These are phyloP conservation scores for Didymella keratinophila DNA, from an alignment of 2,329 filamentous ascomycete genomes.

Conservation along the genomic window DNA sequence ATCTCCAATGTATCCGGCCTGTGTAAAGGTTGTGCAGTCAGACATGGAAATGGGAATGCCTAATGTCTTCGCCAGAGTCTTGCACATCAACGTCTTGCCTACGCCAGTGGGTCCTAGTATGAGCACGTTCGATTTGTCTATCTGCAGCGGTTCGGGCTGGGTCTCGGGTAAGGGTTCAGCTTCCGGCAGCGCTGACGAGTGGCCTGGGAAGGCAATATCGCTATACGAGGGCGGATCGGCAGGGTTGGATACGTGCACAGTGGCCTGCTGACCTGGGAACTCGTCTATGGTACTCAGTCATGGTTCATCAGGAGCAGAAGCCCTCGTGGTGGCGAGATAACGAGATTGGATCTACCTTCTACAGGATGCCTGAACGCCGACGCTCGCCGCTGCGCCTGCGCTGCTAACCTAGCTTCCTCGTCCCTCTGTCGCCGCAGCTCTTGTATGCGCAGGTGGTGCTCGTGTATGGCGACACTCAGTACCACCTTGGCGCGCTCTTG, in stretches of 20 bases:
- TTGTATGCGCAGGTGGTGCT: conserved; percentile 91
- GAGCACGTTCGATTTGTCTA: conserved; percentile 95
- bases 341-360: conserved; percentile 66
- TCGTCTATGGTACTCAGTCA: conserved; percentile 60
- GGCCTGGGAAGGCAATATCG: conserved; percentile 26
- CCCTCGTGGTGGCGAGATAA: conserved; percentile 18
- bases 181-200: conserved; percentile 37
- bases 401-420: conserved; percentile 76
- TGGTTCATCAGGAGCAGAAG: conserved; percentile 19
- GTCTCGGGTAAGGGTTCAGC: conserved; percentile 60
- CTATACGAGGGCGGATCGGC: conserved; percentile 24
- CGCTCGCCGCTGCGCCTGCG: conserved; percentile 75
- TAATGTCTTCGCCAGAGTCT: conserved; percentile 89
- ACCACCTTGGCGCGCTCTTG: conserved; percentile 95
- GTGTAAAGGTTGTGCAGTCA: conserved; percentile 94
- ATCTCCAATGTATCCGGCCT: conserved; percentile 96
- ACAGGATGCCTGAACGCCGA: conserved; percentile 74
- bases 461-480: conserved; percentile 91
- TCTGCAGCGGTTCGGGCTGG: conserved; percentile 66
- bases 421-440: conserved; percentile 77
- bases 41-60: conserved; percentile 95
- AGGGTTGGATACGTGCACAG: conserved; percentile 49
- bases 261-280: conserved; percentile 67
- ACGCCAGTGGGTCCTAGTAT: conserved; percentile 92
- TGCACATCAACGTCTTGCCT: conserved; percentile 94